Base-by-base conservation (phyloP, 2,329 filamentous ascomycete species). In the Colletotrichum spinosum region DNA sequence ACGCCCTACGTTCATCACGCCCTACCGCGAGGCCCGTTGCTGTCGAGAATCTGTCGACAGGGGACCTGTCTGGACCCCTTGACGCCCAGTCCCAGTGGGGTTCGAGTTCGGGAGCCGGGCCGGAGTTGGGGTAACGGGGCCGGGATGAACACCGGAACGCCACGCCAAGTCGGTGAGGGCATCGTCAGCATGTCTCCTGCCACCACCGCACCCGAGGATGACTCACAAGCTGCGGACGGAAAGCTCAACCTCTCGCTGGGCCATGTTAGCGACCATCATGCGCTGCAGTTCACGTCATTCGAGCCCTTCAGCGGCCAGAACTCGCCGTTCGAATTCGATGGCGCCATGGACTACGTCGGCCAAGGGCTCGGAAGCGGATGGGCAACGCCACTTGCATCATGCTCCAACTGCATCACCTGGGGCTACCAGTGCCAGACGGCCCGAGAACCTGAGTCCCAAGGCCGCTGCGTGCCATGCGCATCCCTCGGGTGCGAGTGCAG, bases 361-460 rank as follows among this genome's bases (percentile, higher is more conserved):
- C 37, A 60, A 9, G 34, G 15, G 1, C 8, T 64, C 13, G 37
- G 33, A 39, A 64, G 55, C 44, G 44, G 37, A 38, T 60, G 55
- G 49, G 12, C n/a, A 6, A 64, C 50, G 1, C 60, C 60, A 13
- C 34, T 44, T 7, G 44, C 60, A 2, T 54, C 60, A 1, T 64
- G 55, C 39, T 41, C 49, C 60, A 64, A 60, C 44, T 64, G 60
- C 15, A 64, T 58, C 11, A n/a, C 60, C n/a, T 64, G 60, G 55
- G 60, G 55, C 37, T 60, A 60, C 17, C 60, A 55, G 38, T 64
- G 55, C 10, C 50, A 64, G 38, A 49, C 44, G 11, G 37, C 55
- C 13, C 55, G 44, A 50, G 49, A 64, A 50, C 33, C 15, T 17
- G 37, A 55, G 38, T 41, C 55, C 11, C 55, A 55, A 53, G 33